A percentile compares a stretch with the other conserved stretches of the same genome.
Conservation (phyloP, 805 yeast genomes). For the Wickerhamiella slavikovae region DNA sequence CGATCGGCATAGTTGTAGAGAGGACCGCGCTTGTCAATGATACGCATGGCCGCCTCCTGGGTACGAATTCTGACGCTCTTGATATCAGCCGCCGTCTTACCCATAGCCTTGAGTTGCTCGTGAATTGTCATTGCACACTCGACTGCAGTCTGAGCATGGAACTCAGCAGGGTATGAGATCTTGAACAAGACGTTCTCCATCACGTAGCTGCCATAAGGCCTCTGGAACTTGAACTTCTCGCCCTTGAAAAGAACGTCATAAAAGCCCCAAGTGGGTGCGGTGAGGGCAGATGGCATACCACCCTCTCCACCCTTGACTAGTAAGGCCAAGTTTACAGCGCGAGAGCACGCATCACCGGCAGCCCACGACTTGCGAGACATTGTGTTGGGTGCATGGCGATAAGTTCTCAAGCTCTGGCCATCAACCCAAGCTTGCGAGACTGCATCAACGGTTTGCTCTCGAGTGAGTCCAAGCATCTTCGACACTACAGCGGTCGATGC, state of each 20-base stretch:
- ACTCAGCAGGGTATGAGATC: slow-evolving; percentile 45
- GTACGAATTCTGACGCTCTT: slow-evolving; percentile 30
- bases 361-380: slow-evolving; percentile 49
- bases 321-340: slow-evolving; percentile 36
- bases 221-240: slow-evolving; percentile 31
- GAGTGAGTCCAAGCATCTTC: slow-evolving; percentile 28
- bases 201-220: slow-evolving; percentile 33
- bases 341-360: slow-evolving; percentile 40
- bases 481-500: slow-evolving; percentile 43
- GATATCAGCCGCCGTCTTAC: slow-evolving; percentile 29
- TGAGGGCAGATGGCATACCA: slow-evolving; percentile 37
- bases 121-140: slow-evolving; percentile 33
- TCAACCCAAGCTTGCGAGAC: slow-evolving; percentile 41
- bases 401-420: slow-evolving; percentile 37
- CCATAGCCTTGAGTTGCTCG: slow-evolving; percentile 18
- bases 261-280: slow-evolving; percentile 43
- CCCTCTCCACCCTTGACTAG: slow-evolving; percentile 31
- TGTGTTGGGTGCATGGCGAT: slow-evolving; percentile 45
- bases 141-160: slow-evolving; percentile 45
- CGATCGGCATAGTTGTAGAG: slow-evolving; percentile 43
- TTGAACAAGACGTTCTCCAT: slow-evolving; percentile 44
- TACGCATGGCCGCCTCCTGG: slow-evolving; percentile 40
- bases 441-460: slow-evolving; percentile 34
- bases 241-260: slow-evolving; percentile 40
- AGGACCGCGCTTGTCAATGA: slow-evolving; percentile 40